Evolutionary conservation across 306 rosid species (phyloP).

Genomic region (Sphenostylis stenocarpa): DNA sequence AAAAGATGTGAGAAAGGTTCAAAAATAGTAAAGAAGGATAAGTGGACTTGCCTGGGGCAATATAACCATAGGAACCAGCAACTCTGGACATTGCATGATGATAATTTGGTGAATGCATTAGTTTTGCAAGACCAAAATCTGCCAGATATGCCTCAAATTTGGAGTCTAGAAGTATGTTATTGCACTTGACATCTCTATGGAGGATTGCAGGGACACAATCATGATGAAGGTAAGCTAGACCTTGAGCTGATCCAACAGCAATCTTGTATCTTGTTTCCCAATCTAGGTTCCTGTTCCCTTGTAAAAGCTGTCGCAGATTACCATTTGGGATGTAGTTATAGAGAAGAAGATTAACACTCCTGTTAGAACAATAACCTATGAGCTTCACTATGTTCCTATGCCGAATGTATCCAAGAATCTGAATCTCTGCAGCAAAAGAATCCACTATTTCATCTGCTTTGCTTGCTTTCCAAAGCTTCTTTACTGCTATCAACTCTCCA

Average conservation of each 20-base stretch:
- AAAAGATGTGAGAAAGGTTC: background rate
- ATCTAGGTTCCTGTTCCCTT: constrained; percentile 75
- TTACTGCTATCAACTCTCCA: constrained; percentile 87
- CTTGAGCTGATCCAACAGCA: constrained; percentile 95
- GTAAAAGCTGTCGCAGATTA: constrained; percentile 81
- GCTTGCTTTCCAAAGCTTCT: constrained; percentile 91
- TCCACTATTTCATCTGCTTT: constrained; percentile 82
- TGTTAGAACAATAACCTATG: constrained; percentile 89
- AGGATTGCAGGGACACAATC: constrained; percentile 92
- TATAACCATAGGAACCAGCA: constrained; percentile 97
- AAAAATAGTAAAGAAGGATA: background rate
- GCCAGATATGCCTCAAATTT: constrained; percentile 88
- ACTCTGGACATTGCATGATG: constrained; percentile 95
- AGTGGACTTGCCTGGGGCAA: constrained; percentile 81
- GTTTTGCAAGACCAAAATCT: constrained; percentile 94
- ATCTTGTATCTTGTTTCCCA: constrained; percentile 98
- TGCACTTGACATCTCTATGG: constrained; percentile 98
- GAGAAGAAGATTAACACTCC: constrained; percentile 87
- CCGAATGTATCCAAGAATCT: constrained; percentile 94
- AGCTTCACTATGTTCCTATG: constrained; percentile 93
- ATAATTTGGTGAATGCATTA: constrained; percentile 80
- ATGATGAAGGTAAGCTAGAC: constrained; percentile 94
- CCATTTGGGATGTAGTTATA: constrained; percentile 93
- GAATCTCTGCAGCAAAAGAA: constrained; percentile 93
- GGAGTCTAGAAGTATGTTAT: constrained; percentile 91